Evolutionary conservation across 306 rosid species (phyloP).

Genomic region (Inga laurina): DNA sequence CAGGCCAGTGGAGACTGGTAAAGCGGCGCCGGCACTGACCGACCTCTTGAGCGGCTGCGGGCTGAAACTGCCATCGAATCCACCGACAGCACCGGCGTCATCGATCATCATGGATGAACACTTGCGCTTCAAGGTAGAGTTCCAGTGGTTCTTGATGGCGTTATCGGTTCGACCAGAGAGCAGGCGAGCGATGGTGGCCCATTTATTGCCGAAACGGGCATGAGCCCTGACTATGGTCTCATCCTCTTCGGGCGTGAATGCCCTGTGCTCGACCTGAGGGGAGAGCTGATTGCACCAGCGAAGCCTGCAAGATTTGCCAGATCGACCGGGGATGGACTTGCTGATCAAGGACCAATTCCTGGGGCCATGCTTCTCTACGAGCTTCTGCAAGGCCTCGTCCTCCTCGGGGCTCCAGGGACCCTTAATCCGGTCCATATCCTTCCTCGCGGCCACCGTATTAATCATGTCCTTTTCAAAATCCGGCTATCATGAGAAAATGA

Average conservation of each 20-base stretch:
- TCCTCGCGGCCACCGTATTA: conserved; percentile 33
- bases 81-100: background rate
- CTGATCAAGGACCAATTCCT: conserved; percentile 93
- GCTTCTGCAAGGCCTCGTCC: conserved; percentile 71
- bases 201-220: conserved; percentile 90
- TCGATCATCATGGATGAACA: conserved; percentile 48
- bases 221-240: conserved; percentile 88
- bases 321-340: conserved; percentile 82
- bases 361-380: conserved; percentile 88
- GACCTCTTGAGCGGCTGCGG: conserved; percentile 71
- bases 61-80: conserved; percentile 23
- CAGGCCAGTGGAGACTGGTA: conserved; percentile 63
- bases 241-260: conserved; percentile 85
- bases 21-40: conserved; percentile 72
- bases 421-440: conserved; percentile 89
- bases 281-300: conserved; percentile 99
- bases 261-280: conserved; percentile 93
- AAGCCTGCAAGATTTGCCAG: conserved; percentile 93
- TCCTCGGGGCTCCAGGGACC: conserved; percentile 99
- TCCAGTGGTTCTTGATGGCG: conserved; percentile 99
- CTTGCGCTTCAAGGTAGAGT: conserved; percentile 91
- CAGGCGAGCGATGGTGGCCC: conserved; percentile 97
- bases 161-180: conserved; percentile 89
- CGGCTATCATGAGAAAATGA: background rate
- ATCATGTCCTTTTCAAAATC: background rate